Base-by-base conservation (phyloP, 306 rosid species). In the Styphnolobium japonicum region DNA sequence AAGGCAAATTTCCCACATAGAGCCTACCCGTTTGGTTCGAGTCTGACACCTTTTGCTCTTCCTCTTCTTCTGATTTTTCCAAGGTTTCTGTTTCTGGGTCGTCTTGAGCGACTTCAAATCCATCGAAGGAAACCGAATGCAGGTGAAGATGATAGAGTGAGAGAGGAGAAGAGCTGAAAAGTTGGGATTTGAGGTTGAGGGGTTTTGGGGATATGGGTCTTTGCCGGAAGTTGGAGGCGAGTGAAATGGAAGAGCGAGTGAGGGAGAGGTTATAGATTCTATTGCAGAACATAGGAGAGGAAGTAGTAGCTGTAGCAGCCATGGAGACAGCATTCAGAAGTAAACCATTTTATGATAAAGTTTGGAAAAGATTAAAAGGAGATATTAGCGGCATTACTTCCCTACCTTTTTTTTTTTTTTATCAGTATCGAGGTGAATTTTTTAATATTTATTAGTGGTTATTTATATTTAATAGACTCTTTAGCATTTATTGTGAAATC, bases 1-100 rank as follows among this genome's bases (percentile, higher is more conserved):
- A 91, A 3, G 94, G 93, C 83, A 93, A 86, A 75, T 88, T 93
- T 56, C 93, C 98, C 5, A 89, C 85, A 37, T 86, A 93, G 19
- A 93, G 90, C 86, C 93, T 91, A 79, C 86, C 83, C 2, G 80
- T 83, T 46, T 82, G 92, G 45, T 77, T 73, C 18, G 90, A 70
- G 55, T 56, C 67, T 33, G 86, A 63, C 19, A 42, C 49, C 36
- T 78, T 83, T 14, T 49, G 77, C 69, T 71, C 83, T 18, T 66
- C 83, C 52, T 45, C 83, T 19, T 27, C 76, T 52, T 36, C 58
- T 46, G 46, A 40, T 23, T 74, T 79, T 64, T 61, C 76, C 8
- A 23, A 52, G 56, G 67, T 27, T 39, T 81, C 64, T 12, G 37
- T 36, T 70, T 85, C 69, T 56, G 80, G 82, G 67, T 81, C 81